Evolutionary conservation across 1,284 basidiomycete species (phyloP).

Genomic region (Rhizoctonia solani): DNA sequence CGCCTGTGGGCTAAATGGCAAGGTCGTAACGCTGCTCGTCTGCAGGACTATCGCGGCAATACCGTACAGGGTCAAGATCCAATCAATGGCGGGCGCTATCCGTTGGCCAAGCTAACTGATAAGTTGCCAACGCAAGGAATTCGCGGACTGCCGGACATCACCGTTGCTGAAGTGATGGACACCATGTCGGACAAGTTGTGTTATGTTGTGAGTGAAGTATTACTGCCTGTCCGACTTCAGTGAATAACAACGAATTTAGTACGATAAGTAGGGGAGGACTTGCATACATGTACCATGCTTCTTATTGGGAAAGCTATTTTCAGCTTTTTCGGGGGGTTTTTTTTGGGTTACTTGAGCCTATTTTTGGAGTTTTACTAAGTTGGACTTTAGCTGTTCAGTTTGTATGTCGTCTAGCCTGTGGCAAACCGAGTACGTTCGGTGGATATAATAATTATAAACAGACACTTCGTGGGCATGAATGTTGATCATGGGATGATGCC

Average conservation of each 20-base stretch:
- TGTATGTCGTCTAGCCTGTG: too few species aligned
- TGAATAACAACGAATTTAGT: not conserved
- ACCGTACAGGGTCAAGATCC: constrained; percentile 17
- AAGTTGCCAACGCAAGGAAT: constrained; percentile 11
- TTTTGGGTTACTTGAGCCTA: too few species aligned
- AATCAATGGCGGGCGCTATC: constrained; percentile 15
- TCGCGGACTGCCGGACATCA: constrained; percentile 26
- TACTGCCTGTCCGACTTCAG: not conserved
- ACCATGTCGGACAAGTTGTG: constrained; percentile 28
- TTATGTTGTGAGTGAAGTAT: constrained; percentile 11
- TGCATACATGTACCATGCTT: not conserved
- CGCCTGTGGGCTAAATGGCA: constrained; percentile 34
- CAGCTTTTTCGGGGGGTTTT: too few species aligned
- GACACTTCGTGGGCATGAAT: too few species aligned
- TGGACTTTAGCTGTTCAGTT: too few species aligned
- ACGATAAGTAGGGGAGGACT: constrained; percentile 10
- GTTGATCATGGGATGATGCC: constrained; percentile 5
- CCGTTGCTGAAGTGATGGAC: constrained; percentile 26
- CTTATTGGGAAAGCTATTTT: too few species aligned
- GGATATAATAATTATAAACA: not conserved
- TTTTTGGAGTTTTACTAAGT: too few species aligned
- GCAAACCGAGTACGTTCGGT: too few species aligned
- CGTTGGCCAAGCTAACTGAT: constrained; percentile 22
- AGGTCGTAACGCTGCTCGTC: constrained; percentile 6
- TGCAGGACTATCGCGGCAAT: constrained; percentile 16